Percentiles rank a stretch among this genome's conserved stretches.
Evolutionary conservation across 352 stramenopile species (phyloP).

Genomic region (Elongisporangium anandrum): DNA sequence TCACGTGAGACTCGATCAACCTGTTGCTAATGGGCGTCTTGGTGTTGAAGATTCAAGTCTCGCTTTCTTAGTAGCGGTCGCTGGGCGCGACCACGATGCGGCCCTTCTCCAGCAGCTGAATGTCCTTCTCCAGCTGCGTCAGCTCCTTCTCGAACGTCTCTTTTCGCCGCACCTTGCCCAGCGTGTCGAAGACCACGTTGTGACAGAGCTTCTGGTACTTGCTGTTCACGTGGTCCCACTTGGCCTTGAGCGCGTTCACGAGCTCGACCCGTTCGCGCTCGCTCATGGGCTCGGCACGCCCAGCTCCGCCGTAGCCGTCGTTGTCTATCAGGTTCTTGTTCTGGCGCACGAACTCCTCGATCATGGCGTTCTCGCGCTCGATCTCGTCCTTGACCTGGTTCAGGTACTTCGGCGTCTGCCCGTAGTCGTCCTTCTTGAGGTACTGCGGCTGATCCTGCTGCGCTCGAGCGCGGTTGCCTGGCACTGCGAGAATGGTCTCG

Average conservation of each 20-base stretch:
- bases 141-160: slow-evolving; percentile 90
- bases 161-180: slow-evolving; percentile 91
- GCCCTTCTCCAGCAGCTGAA: slow-evolving; percentile 80
- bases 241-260: slow-evolving; percentile 88
- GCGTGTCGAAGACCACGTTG: slow-evolving; percentile 90
- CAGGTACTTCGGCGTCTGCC: slow-evolving; percentile 90
- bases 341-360: slow-evolving; percentile 89
- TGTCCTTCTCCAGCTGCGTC: slow-evolving; percentile 90
- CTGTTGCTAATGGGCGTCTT: neutral
- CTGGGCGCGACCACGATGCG: slow-evolving; percentile 54
- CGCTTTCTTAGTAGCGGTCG: slow-evolving; percentile 30
- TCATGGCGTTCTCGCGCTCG: slow-evolving; percentile 90
- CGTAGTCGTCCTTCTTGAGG: slow-evolving; percentile 89
- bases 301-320: slow-evolving; percentile 21
- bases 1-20: neutral
- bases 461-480: slow-evolving; percentile 45
- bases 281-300: slow-evolving; percentile 64
- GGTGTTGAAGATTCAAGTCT: too few relatives aligned
- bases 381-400: slow-evolving; percentile 91
- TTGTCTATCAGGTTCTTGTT: slow-evolving; percentile 86
- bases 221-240: slow-evolving; percentile 92
- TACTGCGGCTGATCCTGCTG: slow-evolving; percentile 77
- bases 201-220: slow-evolving; percentile 95
- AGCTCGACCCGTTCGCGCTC: slow-evolving; percentile 82
- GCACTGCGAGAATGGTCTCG: slow-evolving; percentile 86